phyloP scores from a whole-genome alignment of 345 rosid species.

The Gossypium rotundifolium region DNA sequence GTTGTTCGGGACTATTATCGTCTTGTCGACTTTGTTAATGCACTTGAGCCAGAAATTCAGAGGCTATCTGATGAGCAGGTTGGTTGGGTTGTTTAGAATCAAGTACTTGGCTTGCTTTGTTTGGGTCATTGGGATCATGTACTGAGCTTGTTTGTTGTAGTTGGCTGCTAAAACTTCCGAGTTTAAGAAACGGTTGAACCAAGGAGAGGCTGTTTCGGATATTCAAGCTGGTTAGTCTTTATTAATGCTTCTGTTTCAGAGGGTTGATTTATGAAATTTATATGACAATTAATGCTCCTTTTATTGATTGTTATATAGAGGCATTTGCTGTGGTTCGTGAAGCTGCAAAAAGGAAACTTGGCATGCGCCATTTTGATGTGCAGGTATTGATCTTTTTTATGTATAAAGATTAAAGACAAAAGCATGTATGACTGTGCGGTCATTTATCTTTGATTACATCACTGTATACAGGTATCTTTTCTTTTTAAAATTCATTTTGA shows the following conservation, averaged over 20 bases:
- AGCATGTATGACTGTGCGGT: neutral
- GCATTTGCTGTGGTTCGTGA: slow-evolving; percentile 94
- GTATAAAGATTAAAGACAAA: neutral
- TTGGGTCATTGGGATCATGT: slow-evolving; percentile 1
- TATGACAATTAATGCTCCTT: neutral
- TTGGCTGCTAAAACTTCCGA: slow-evolving; percentile 72
- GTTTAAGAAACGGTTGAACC: slow-evolving; percentile 56
- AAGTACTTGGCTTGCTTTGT: neutral
- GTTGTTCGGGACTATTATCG: slow-evolving; percentile 83
- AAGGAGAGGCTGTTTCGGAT: slow-evolving; percentile 66
- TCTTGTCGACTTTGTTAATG: slow-evolving; percentile 64
- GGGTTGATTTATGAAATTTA: neutral
- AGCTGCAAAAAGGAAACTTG: slow-evolving; percentile 94
- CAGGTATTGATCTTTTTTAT: slow-evolving; percentile 62
- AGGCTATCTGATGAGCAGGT: slow-evolving; percentile 80
- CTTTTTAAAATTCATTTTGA: neutral
- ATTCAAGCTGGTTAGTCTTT: slow-evolving; percentile 73
- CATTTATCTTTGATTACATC: neutral
- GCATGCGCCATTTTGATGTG: slow-evolving; percentile 99
- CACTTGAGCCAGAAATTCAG: slow-evolving; percentile 47
- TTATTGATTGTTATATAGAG: slow-evolving; percentile 34
- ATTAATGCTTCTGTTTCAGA: slow-evolving; percentile 6
- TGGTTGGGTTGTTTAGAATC: slow-evolving; percentile 14
- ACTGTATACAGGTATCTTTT: neutral
- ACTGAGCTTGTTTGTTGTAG: slow-evolving; percentile 25